A percentile compares a stretch with the other conserved stretches of the same genome.
These are phyloP conservation scores for Talaromyces sp. DNA, from an alignment of 2,329 filamentous ascomycete genomes.

Conservation along the genomic window DNA sequence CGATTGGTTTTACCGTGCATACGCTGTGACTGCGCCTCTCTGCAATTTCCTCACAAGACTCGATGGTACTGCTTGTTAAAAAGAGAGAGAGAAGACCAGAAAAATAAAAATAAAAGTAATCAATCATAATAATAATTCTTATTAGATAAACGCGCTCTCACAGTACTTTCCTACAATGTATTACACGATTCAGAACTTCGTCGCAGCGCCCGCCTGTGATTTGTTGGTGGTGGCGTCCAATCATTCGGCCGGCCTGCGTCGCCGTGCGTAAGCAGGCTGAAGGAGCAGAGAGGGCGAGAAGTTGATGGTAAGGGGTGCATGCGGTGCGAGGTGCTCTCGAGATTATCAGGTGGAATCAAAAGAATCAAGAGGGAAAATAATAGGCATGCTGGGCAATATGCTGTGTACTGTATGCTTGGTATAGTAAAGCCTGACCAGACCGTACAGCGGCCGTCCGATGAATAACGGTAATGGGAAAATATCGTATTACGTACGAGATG, in stretches of 20 bases:
- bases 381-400: not conserved
- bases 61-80: too few species aligned
- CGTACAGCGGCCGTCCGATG: slow-evolving; percentile 3
- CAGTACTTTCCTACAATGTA: not conserved
- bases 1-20: not conserved
- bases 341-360: not conserved
- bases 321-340: not conserved
- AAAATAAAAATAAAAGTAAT: not conserved
- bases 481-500: slow-evolving; percentile 9
- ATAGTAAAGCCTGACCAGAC: not conserved
- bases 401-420: not conserved
- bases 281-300: not conserved
- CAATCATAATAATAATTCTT: too few species aligned
- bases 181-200: not conserved
- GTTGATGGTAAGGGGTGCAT: not conserved
- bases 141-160: not conserved
- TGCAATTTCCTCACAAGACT: too few species aligned
- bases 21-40: not conserved
- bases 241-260: not conserved
- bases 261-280: not conserved
- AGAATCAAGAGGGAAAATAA: not conserved
- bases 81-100: not conserved
- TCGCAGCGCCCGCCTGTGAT: not conserved
- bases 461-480: slow-evolving; percentile 10
- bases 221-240: slow-evolving; percentile 6